A percentile compares a stretch with the other conserved stretches of the same genome.
These are phyloP conservation scores for Neurospora pannonica DNA, from an alignment of 495 filamentous ascomycete species.

Conservation along the genomic window DNA sequence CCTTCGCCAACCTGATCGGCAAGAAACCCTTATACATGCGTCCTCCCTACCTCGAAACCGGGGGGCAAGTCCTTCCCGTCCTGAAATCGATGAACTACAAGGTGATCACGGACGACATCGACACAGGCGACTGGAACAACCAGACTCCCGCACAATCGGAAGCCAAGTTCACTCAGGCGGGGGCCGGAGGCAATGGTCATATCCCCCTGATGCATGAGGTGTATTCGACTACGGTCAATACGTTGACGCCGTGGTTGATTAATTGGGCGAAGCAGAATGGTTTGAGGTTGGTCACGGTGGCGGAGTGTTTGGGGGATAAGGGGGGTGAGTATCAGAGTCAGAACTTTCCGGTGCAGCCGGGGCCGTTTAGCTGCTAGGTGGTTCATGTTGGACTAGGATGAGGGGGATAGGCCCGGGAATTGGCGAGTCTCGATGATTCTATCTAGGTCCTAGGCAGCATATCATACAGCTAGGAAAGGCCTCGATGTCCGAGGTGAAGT, in stretches of 20 bases:
- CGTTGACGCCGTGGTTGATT: conserved; percentile 42
- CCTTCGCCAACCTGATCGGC: conserved; percentile 44
- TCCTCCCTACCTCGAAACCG: conserved; percentile 41
- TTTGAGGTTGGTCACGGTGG: conserved; percentile 45
- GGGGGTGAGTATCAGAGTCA: conserved; percentile 35
- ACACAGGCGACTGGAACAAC: conserved; percentile 46
- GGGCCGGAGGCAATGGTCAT: conserved; percentile 38
- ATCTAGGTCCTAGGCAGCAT: background rate
- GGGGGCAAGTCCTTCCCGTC: conserved; percentile 31
- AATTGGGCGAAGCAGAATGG: conserved; percentile 44
- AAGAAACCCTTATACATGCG: conserved; percentile 46
- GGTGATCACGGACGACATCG: conserved; percentile 47
- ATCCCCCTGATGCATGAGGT: conserved; percentile 50
- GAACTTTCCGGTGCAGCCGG: conserved; percentile 22
- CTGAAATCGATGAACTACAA: conserved; percentile 42
- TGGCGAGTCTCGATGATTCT: background rate
- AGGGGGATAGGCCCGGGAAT: too few species aligned
- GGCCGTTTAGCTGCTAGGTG: conserved; percentile 14
- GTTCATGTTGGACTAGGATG: too few species aligned
- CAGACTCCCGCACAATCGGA: conserved; percentile 32
- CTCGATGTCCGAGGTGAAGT: background rate
- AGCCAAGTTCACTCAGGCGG: conserved; percentile 34
- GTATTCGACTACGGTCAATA: conserved; percentile 37
- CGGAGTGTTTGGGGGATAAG: conserved; percentile 41
- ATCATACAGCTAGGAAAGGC: background rate